Evolutionary conservation across 148 eudicot genomes (phyloP), one percentile per base, ranked within the genome.

Genomic region (Euryodendron excelsum): DNA sequence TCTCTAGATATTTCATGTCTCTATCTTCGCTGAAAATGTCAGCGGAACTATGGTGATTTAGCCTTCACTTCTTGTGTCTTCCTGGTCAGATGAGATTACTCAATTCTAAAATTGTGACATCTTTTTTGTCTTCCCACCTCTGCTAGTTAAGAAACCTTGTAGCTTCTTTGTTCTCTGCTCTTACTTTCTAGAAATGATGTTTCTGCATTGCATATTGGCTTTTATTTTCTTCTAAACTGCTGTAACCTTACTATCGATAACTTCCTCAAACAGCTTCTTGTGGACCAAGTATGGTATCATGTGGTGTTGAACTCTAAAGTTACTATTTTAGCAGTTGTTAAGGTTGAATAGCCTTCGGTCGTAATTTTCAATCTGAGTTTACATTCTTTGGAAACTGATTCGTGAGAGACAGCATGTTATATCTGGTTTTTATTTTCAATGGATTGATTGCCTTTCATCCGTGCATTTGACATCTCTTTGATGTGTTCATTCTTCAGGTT

Each of bases 401-500:
- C 33, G 34, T 28, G 21, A 78, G 28, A 33, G 56, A 60, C 39
- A 45, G 18, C 55, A 21, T 25, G 30, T 3, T 7, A 9, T 15
- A n/a, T 18, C 27, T 30, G 17, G 53, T 44, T 76, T 74, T 36
- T 47, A 48, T n/a, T 62, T 47, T 70, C 28, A 52, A 39, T 41
- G 34, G 34, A 59, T 36, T 28, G 2, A 48, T 4, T 68, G 39
- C 21, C 27, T 20, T 17, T 41, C 10, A 65, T 52, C 4, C 56
- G 18, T 63, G 33, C 33, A 25, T 25, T 72, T 61, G 20, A 23
- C 44, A 55, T 79, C 52, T 53, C 63, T 53, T 77, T 34, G 41
- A 21, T 65, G 59, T 59, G 63, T 83, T 37, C 74, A 66, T 67
- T 77, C 73, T 71, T 80, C 91, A 95, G 97, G 98, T 91, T 93